phyloP scores from a whole-genome alignment of 345 rosid genomes.

The Linum usitatissimum region DNA sequence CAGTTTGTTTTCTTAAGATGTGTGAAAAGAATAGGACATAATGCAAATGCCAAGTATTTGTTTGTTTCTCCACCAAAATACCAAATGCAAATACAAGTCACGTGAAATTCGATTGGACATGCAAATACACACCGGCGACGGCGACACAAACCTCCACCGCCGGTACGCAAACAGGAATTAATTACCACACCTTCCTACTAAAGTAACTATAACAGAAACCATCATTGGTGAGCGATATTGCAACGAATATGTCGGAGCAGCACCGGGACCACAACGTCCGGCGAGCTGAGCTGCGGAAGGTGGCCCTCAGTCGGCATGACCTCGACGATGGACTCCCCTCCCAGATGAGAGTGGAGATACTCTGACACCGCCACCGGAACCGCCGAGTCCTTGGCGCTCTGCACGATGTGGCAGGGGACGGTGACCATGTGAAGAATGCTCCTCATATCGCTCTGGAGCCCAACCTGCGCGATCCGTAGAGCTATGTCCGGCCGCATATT shows the following conservation, averaged over 20 bases:
- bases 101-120: too few relatives aligned
- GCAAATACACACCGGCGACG: too few relatives aligned
- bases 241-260: constrained; percentile 57
- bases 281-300: constrained; percentile 91
- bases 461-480: constrained; percentile 49
- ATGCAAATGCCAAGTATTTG: too few relatives aligned
- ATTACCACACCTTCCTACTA: too few relatives aligned
- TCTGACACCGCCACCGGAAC: constrained; percentile 73
- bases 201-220: too few relatives aligned
- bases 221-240: constrained; percentile 23
- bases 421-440: constrained; percentile 39
- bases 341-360: constrained; percentile 58
- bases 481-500: constrained; percentile 96
- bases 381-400: constrained; percentile 76
- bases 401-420: constrained; percentile 81
- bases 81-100: too few relatives aligned
- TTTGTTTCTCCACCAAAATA: too few relatives aligned
- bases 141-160: too few relatives aligned
- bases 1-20: too few relatives aligned
- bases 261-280: constrained; percentile 65
- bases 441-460: constrained; percentile 71
- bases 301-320: constrained; percentile 79
- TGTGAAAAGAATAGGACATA: too few relatives aligned
- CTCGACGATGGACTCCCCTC: constrained; percentile 63
- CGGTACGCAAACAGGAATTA: too few relatives aligned